These are phyloP conservation scores for Colletotrichum lini DNA, from an alignment of 2,329 filamentous ascomycete species.

Conservation along the genomic window DNA sequence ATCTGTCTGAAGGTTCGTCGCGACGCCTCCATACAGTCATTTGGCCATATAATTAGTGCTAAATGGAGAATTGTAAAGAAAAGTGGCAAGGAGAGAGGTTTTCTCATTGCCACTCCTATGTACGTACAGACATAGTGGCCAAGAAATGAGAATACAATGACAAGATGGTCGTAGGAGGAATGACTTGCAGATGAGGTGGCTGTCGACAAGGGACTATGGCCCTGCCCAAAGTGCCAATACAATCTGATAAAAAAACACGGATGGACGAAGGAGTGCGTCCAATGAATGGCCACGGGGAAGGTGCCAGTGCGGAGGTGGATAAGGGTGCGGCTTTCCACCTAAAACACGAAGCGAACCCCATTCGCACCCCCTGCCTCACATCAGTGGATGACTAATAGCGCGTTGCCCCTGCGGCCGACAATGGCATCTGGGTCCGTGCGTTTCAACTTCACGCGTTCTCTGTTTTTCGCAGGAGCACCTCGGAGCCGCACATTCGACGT, in stretches of 20 bases:
- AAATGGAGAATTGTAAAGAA: neutral
- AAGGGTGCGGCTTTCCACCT: constrained; percentile 38
- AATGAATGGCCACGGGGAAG: constrained; percentile 22
- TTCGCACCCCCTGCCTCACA: constrained; percentile 19
- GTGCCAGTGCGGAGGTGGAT: constrained; percentile 32
- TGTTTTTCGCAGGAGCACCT: constrained; percentile 54
- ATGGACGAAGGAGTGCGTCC: neutral
- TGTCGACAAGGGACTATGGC: constrained; percentile 27
- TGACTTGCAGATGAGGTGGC: constrained; percentile 13
- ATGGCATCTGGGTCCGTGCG: constrained; percentile 49
- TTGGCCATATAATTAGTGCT: neutral
- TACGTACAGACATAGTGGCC: neutral
- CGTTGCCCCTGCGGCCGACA: constrained; percentile 39
- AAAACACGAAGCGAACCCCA: constrained; percentile 27
- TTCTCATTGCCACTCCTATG: neutral
- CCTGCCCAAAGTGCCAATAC: constrained; percentile 29
- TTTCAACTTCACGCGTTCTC: constrained; percentile 58
- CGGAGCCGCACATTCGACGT: constrained; percentile 52
- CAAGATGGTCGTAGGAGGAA: constrained; percentile 24
- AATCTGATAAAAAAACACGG: constrained; percentile 34
- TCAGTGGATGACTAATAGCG: constrained; percentile 42
- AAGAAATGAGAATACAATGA: neutral
- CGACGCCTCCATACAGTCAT: neutral
- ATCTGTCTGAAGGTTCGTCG: neutral
- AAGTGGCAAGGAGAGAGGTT: neutral